A percentile compares a stretch with the other conserved stretches of the same genome.
phyloP scores from a whole-genome alignment of 2,329 filamentous ascomycete genomes.

The Fusarium sp. region DNA sequence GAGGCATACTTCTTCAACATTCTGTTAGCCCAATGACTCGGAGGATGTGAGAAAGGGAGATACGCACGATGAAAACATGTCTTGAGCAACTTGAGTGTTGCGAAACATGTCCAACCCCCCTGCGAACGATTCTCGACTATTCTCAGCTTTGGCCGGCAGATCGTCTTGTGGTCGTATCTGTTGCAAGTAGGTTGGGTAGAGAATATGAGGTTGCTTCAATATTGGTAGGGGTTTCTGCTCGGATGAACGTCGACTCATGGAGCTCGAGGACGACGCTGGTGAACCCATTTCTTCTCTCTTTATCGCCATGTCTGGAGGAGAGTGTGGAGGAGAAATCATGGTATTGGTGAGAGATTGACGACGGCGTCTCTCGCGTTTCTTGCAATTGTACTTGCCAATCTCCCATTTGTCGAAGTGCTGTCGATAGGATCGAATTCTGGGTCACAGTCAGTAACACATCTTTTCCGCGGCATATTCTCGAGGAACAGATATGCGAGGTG shows the following conservation, averaged over 20 bases:
- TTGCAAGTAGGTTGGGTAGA: slow-evolving; percentile 16
- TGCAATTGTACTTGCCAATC: slow-evolving; percentile 63
- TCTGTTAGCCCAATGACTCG: slow-evolving; percentile 11
- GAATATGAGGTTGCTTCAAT: slow-evolving; percentile 12
- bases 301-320: slow-evolving; percentile 18
- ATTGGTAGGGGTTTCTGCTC: slow-evolving; percentile 39
- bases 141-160: slow-evolving; percentile 23
- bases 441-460: slow-evolving; percentile 9
- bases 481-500: background rate
- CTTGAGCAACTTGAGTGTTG: slow-evolving; percentile 10
- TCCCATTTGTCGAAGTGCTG: slow-evolving; percentile 63
- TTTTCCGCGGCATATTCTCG: background rate
- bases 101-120: slow-evolving; percentile 15
- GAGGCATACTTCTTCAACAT: slow-evolving; percentile 20
- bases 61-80: slow-evolving; percentile 35
- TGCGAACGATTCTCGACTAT: slow-evolving; percentile 12
- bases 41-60: background rate
- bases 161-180: background rate
- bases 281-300: slow-evolving; percentile 10
- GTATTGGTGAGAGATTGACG: slow-evolving; percentile 18
- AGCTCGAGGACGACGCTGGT: slow-evolving; percentile 30
- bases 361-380: slow-evolving; percentile 46
- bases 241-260: slow-evolving; percentile 30
- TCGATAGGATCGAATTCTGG: slow-evolving; percentile 61
- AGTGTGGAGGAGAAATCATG: slow-evolving; percentile 37